phyloP scores from a whole-genome alignment of 2,329 filamentous ascomycete species.

The Ophiostoma sp. region DNA sequence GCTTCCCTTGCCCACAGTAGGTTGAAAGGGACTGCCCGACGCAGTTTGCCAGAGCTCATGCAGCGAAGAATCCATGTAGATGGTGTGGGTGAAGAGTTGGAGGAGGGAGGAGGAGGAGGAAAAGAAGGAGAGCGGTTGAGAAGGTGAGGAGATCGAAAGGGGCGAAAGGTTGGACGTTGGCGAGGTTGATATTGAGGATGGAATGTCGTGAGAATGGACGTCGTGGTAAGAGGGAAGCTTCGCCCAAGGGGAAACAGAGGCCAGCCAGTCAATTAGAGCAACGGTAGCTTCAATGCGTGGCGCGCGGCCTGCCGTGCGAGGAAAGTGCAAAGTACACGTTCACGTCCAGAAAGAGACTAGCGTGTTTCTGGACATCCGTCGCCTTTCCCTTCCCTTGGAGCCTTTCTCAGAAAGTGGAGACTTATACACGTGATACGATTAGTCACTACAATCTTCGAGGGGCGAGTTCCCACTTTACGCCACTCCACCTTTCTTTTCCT shows the following conservation, averaged over 20 bases:
- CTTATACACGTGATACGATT: not conserved
- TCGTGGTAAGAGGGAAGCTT: slow-evolving; percentile 5
- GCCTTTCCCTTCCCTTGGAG: not conserved
- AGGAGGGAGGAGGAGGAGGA: no score
- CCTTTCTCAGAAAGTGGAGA: not conserved
- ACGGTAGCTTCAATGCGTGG: slow-evolving; percentile 25
- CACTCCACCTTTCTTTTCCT: no score
- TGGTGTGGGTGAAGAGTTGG: slow-evolving; percentile 2
- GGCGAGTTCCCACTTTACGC: slow-evolving; percentile 11
- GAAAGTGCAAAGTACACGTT: slow-evolving; percentile 21
- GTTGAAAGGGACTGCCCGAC: slow-evolving; percentile 80
- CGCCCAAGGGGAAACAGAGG: slow-evolving; percentile 6
- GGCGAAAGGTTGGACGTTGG: not conserved
- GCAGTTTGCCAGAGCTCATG: slow-evolving; percentile 93
- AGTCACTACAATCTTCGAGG: not conserved
- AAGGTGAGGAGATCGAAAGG: not conserved
- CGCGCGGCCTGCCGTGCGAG: slow-evolving; percentile 6
- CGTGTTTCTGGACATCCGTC: not conserved
- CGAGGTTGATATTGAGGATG: not conserved
- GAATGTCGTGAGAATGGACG: not conserved
- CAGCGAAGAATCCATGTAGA: slow-evolving; percentile 75
- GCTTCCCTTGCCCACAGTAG: slow-evolving; percentile 74
- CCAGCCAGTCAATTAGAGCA: slow-evolving; percentile 16
- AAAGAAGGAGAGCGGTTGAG: not conserved
- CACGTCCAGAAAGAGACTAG: slow-evolving; percentile 1